A percentile compares a stretch with the other conserved stretches of the same genome.
phyloP scores from a whole-genome alignment of 2,329 filamentous ascomycete species.

The Cadophora gregata region DNA sequence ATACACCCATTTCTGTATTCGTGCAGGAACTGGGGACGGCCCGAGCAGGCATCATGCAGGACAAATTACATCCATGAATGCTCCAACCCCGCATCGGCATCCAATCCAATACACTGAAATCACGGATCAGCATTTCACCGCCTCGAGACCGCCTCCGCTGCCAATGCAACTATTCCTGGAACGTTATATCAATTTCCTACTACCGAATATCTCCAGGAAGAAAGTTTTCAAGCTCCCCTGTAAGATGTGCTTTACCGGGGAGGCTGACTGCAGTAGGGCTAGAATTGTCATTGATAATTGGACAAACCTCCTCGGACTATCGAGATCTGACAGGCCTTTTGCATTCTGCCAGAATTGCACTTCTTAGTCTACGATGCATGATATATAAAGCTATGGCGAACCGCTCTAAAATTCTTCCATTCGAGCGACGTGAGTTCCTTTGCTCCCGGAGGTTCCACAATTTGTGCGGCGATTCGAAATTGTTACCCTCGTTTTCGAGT shows the following conservation, averaged over 20 bases:
- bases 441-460: too few species aligned
- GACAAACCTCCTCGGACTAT: background rate
- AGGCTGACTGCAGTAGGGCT: constrained; percentile 5
- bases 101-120: background rate
- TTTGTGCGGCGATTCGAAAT: too few species aligned
- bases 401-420: background rate
- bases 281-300: background rate
- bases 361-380: background rate
- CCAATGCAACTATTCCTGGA: background rate
- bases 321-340: background rate
- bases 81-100: background rate
- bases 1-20: background rate
- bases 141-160: background rate
- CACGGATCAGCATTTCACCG: too few species aligned
- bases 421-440: background rate
- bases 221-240: background rate
- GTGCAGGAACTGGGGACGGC: background rate
- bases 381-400: background rate
- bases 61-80: background rate
- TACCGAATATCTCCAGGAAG: background rate
- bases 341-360: background rate
- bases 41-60: background rate
- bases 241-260: background rate
- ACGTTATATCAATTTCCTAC: background rate
- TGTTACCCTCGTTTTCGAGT: background rate